Base-by-base conservation (phyloP, 768 basidiomycete species). In the Auricularia sp. region DNA sequence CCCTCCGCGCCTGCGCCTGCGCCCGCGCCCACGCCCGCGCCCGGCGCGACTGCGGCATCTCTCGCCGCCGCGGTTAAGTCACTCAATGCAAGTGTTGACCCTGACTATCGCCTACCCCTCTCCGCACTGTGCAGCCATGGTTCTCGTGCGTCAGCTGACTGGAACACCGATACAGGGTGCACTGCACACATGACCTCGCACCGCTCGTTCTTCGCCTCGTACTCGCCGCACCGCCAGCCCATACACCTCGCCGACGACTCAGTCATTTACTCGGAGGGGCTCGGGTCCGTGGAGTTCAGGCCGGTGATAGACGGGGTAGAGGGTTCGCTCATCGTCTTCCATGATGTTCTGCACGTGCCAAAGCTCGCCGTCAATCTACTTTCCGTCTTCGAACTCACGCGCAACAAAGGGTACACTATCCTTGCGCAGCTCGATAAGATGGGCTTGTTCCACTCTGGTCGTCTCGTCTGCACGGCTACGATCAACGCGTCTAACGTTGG, bases 121-220 rank as follows among this genome's bases (percentile, higher is more conserved):
- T 39, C 39, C 13, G 39, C 39, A 13, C 39, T 39, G 8, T 7
- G 8, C 13, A 13, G 8, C 7, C 13, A 7, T 39, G 13, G 39
- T 39, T 39, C 39, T 39, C 39, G 39, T 18, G 47, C 47, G 11
- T 5, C 16, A 18, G 47, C 66, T 67, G 63, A 70, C 56, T 75
- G 73, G 72, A 75, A 69, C 62, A 65, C 68, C 63, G 74, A 76
- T 68, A 74, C 72, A 68, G 75, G 73, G 29, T 73, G 74, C 66
- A 72, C 75, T 65, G 66, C 70, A 64, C 71, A 75, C 69, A 76
- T 75, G 75, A 73, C 72, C 5, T 72, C 75, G 18, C 73, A 75
- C 66, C 66, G 70, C 10, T 62, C 71, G 33, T 75, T 71, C 72
- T 70, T 76, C 65, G 58, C 37, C 18, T 64, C 65, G 21, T 70